Conservation (phyloP, 2,329 filamentous ascomycete genomes). For the Diaporthe vexans region DNA sequence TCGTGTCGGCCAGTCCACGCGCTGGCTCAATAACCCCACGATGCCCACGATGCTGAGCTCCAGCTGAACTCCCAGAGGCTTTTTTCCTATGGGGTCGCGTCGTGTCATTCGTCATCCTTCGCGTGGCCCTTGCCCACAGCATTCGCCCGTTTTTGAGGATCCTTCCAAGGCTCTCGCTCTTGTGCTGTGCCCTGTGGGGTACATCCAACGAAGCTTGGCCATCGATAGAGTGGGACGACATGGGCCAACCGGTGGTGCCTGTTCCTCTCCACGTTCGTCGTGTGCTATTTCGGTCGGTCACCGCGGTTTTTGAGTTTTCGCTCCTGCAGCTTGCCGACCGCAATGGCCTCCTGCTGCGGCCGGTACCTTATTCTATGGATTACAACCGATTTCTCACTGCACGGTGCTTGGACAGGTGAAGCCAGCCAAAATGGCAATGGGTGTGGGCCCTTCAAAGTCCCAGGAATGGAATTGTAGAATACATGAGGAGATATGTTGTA, state of each 20-base stretch:
- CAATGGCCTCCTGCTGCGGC: slow-evolving; percentile 3
- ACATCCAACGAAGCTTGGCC: slow-evolving; percentile 32
- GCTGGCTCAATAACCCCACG: slow-evolving; percentile 20
- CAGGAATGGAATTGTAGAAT: not conserved
- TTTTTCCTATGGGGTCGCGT: slow-evolving; percentile 7
- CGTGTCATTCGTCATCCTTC: slow-evolving; percentile 33
- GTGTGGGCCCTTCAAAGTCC: not conserved
- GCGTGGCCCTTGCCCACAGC: slow-evolving; percentile 13
- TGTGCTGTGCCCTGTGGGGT: slow-evolving; percentile 26
- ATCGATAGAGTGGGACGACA: slow-evolving; percentile 22
- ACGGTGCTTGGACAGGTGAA: not conserved
- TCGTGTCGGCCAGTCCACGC: slow-evolving; percentile 29
- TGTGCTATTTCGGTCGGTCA: slow-evolving; percentile 33
- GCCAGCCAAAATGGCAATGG: not conserved
- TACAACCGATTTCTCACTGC: not conserved
- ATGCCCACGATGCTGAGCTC: slow-evolving; percentile 22
- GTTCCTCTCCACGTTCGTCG: slow-evolving; percentile 20
- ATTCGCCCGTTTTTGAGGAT: slow-evolving; percentile 20
- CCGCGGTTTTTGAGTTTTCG: slow-evolving; percentile 33
- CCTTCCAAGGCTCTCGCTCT: slow-evolving; percentile 15
- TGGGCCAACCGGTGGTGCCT: slow-evolving; percentile 24
- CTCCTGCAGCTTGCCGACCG: slow-evolving; percentile 24
- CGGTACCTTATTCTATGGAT: not conserved
- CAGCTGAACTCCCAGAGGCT: slow-evolving; percentile 13
- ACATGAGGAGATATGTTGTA: not conserved